These are phyloP conservation scores for Firmiana major DNA, from an alignment of 345 rosid genomes.

Conservation along the genomic window DNA sequence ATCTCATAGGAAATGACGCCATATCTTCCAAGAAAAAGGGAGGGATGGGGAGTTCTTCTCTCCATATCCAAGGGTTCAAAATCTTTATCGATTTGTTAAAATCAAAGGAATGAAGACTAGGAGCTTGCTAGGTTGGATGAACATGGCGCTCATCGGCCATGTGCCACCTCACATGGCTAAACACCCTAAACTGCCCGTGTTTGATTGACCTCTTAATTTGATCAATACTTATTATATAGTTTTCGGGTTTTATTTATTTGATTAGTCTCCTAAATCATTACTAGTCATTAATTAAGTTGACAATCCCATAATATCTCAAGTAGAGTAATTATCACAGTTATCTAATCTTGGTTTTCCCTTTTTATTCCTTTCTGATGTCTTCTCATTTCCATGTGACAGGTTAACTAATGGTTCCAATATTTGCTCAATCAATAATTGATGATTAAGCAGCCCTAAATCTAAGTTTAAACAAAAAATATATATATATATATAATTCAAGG, in stretches of 20 bases:
- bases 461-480: background rate
- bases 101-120: background rate
- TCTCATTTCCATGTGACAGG: background rate
- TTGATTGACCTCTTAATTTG: background rate
- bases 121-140: background rate
- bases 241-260: background rate
- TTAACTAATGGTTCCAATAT: background rate
- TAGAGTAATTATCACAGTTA: background rate
- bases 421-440: background rate
- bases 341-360: background rate
- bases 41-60: background rate
- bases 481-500: too few species aligned
- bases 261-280: background rate
- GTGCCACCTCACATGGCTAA: background rate
- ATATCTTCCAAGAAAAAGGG: background rate
- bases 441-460: background rate
- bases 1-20: conserved; percentile 6
- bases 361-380: background rate
- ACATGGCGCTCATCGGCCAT: background rate
- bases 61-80: background rate
- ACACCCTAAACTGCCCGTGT: background rate
- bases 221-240: background rate
- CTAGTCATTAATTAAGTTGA: background rate
- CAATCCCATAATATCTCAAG: background rate
- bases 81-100: background rate